These are phyloP conservation scores for Triticum urartu DNA, from an alignment of 176 grass and related monocot species.

Conservation along the genomic window DNA sequence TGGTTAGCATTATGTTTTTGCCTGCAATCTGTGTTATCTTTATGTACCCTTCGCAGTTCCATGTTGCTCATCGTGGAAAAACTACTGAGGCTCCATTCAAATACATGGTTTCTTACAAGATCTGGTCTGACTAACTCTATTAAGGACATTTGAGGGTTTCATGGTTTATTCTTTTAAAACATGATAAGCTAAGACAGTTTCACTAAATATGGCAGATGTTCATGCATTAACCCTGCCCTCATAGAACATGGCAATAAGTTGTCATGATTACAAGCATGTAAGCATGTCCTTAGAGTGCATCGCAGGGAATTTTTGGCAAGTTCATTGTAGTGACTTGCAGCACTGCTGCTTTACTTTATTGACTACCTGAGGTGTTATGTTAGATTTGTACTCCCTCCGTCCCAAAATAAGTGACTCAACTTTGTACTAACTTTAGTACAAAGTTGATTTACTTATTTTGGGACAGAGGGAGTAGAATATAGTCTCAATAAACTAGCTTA, in stretches of 20 bases:
- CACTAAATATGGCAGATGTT: background rate
- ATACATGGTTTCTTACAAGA: background rate
- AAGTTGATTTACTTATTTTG: no score
- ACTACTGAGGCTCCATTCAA: background rate
- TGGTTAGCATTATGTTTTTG: background rate
- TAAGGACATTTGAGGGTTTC: background rate
- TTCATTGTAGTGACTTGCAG: background rate
- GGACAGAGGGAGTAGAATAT: background rate
- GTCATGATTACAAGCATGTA: background rate
- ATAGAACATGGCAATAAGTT: background rate
- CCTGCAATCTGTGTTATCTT: background rate
- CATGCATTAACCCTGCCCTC: background rate
- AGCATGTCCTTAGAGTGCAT: background rate
- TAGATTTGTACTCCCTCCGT: background rate
- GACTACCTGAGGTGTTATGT: background rate
- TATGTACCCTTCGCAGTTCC: background rate
- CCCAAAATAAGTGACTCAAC: no score
- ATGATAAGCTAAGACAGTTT: background rate
- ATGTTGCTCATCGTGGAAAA: background rate
- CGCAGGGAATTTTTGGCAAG: background rate
- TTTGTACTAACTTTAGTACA: no score
- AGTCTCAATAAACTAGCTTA: slow-evolving; percentile 10
- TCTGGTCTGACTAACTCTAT: background rate
- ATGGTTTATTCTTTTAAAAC: background rate
- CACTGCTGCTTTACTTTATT: background rate